Percentiles rank a stretch among this genome's conserved stretches.
phyloP scores from a whole-genome alignment of 1,284 basidiomycete genomes.

The Stygiomarasmius scandens region DNA sequence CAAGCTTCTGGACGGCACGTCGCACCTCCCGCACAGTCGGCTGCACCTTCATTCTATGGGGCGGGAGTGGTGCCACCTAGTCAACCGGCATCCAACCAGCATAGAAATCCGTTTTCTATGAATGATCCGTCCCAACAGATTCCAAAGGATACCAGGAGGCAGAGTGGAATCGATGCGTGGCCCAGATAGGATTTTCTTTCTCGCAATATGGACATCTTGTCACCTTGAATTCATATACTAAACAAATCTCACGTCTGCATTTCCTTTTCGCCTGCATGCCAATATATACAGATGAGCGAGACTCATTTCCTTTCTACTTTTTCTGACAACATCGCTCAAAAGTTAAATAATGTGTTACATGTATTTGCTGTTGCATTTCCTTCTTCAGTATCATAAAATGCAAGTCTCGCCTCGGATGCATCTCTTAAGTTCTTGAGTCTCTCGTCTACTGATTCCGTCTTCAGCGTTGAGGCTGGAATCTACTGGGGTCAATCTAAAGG shows the following conservation, averaged over 20 bases:
- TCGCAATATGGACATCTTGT: neutral
- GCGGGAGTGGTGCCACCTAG: slow-evolving; percentile 49
- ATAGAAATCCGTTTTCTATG: slow-evolving; percentile 62
- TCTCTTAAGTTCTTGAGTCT: slow-evolving; percentile 1
- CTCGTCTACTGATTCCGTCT: neutral
- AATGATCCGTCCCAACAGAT: slow-evolving; percentile 40
- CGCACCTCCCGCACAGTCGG: slow-evolving; percentile 50
- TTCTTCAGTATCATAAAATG: neutral
- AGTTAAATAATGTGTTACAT: slow-evolving; percentile 6
- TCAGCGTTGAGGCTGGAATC: neutral
- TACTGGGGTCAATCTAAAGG: slow-evolving; percentile 27
- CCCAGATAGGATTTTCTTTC: slow-evolving; percentile 53
- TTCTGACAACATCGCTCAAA: neutral
- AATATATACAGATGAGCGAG: slow-evolving; percentile 7
- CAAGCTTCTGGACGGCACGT: slow-evolving; percentile 40
- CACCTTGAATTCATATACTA: neutral
- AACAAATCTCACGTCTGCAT: neutral
- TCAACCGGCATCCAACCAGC: slow-evolving; percentile 27
- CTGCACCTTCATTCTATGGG: slow-evolving; percentile 69
- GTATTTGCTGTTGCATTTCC: slow-evolving; percentile 6
- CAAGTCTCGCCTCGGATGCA: neutral
- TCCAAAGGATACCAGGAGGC: slow-evolving; percentile 60
- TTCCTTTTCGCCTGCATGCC: neutral
- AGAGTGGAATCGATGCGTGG: slow-evolving; percentile 77
- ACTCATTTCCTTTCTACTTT: neutral